These are phyloP conservation scores for Teunomyces stri DNA, from an alignment of 805 yeast species.

Conservation along the genomic window DNA sequence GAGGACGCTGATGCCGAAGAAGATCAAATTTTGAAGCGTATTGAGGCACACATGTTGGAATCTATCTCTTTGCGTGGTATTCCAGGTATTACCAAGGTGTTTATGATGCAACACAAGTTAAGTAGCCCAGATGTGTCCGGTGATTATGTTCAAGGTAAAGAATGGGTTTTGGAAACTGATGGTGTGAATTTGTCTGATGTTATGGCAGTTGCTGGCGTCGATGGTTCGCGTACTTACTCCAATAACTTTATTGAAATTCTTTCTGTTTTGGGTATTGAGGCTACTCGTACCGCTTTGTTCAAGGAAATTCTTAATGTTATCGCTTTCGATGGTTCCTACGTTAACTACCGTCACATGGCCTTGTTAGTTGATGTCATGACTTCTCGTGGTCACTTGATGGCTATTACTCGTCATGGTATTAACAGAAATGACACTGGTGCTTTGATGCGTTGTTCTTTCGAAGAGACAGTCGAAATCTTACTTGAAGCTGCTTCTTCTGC, in stretches of 20 bases:
- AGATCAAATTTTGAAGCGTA: constrained; percentile 91
- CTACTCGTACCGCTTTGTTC: constrained; percentile 91
- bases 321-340: constrained; percentile 99
- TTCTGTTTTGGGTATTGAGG: constrained; percentile 96
- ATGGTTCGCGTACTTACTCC: constrained; percentile 84
- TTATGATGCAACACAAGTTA: constrained; percentile 82
- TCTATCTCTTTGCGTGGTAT: constrained; percentile 95
- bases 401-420: constrained; percentile 99
- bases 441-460: constrained; percentile 98
- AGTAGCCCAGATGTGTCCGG: constrained; percentile 76
- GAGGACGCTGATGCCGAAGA: constrained; percentile 95
- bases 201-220: constrained; percentile 93
- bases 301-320: constrained; percentile 94
- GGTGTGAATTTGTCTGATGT: constrained; percentile 96
- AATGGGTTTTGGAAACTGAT: constrained; percentile 98
- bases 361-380: constrained; percentile 98
- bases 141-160: constrained; percentile 83
- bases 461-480: constrained; percentile 96
- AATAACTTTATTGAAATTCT: constrained; percentile 95
- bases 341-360: constrained; percentile 98
- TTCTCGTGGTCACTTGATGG: constrained; percentile 96
- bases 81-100: constrained; percentile 85
- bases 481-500: constrained; percentile 98
- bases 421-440: constrained; percentile 99
- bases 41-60: constrained; percentile 95